These are phyloP conservation scores for Aureobasidium subglaciale DNA, from an alignment of 2,329 filamentous ascomycete species.

Conservation along the genomic window DNA sequence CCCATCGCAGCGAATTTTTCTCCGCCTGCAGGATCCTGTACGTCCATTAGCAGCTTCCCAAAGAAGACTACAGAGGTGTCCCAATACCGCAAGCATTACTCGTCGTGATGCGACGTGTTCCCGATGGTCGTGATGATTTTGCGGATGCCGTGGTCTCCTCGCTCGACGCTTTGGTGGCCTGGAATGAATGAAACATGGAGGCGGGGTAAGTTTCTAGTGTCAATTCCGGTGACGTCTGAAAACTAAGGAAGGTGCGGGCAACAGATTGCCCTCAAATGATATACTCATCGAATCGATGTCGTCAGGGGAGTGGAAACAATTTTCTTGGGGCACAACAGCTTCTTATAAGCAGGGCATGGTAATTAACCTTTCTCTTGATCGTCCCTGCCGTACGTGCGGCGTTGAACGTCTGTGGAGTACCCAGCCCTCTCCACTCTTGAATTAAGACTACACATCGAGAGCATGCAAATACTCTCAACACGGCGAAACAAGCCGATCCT, in stretches of 20 bases:
- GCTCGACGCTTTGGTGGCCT: conserved; percentile 27
- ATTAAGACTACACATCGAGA: too few species aligned
- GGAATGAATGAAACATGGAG: conserved; percentile 42
- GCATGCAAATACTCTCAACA: too few species aligned
- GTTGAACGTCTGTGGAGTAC: neutral
- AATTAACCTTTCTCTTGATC: conserved; percentile 4
- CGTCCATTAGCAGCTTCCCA: neutral
- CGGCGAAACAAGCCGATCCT: neutral
- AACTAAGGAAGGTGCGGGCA: neutral
- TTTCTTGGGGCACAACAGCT: neutral
- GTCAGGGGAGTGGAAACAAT: neutral
- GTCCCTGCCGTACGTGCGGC: neutral
- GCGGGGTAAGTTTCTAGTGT: neutral
- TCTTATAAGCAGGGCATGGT: neutral
- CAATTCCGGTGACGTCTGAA: neutral
- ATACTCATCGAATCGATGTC: neutral
- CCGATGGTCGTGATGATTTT: conserved; percentile 31
- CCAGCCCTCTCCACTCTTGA: neutral
- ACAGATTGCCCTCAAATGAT: neutral
- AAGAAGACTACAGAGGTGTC: conserved; percentile 30
- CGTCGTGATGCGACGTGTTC: conserved; percentile 40
- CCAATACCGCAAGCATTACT: conserved; percentile 63
- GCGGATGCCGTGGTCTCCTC: conserved; percentile 21
- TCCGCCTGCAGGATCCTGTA: conserved; percentile 52
- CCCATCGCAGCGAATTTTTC: conserved; percentile 80